Base-by-base conservation (phyloP, 257 asterid species). In the Thymus quinquecostatus region DNA sequence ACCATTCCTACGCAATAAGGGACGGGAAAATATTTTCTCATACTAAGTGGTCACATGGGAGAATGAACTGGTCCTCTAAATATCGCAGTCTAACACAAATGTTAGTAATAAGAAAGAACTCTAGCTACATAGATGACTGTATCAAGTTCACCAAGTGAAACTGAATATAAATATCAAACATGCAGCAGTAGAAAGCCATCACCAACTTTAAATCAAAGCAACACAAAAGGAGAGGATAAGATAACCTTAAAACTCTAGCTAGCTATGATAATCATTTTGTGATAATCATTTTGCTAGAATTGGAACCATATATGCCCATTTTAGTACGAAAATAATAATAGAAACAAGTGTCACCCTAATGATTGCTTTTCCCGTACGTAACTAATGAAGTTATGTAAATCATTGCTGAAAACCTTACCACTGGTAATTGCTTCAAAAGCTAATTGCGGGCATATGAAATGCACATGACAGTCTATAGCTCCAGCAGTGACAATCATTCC, bases 401-500 rank as follows among this genome's bases (percentile, higher is more conserved):
- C 56, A 75, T 51, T 57, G 56, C 11, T 47, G 47, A 49, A 80
- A 75, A 72, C 68, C 91, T 80, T 73, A 94, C 99, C 99, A 84
- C 99, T 94, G 49, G 99, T 86, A 83, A 94, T 77, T 66, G 99
- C 95, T 80, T 91, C 99, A 71, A 78, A 77, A 38, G 96, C 98
- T 73, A 89, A 81, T 70, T 91, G 99, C 53, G 99, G 99, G 84
- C 99, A 94, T 81, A 94, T 94, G 70, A 91, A 91, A 80, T 94
- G 99, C 66, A 94, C 99, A 64, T 94, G 99, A 83, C 99, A 91
- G 78, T 94, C 97, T 79, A 94, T 79, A 38, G 92, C 99, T 68
- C 99, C 99, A 60, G 99, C 97, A 14, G 99, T 91, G 61, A 94
- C 82, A 80, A 91, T 91, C 86, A 85, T 82, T 77, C 99, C 99